phyloP scores from a whole-genome alignment of 805 yeast species.

The Wickerhamomyces alni region DNA sequence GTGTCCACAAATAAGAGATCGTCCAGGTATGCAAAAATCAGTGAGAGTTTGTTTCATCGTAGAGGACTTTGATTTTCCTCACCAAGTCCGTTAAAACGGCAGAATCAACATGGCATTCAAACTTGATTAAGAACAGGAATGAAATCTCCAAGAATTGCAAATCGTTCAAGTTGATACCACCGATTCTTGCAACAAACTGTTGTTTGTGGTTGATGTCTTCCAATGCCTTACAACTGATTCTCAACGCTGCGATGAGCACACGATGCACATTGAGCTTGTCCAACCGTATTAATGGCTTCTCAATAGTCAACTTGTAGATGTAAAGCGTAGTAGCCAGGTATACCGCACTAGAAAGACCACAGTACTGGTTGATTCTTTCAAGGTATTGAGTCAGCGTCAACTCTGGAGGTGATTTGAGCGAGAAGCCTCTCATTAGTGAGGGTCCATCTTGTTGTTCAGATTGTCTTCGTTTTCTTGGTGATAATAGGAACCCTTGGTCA shows the following conservation, averaged over 20 bases:
- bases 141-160: constrained; percentile 44
- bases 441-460: background rate
- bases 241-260: constrained; percentile 35
- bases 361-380: constrained; percentile 23
- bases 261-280: constrained; percentile 38
- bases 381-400: constrained; percentile 21
- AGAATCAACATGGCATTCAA: constrained; percentile 40
- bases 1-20: no score
- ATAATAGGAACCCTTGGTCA: background rate
- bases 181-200: constrained; percentile 38
- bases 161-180: constrained; percentile 39
- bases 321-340: constrained; percentile 22
- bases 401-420: constrained; percentile 18
- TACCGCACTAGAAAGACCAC: constrained; percentile 24
- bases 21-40: no score
- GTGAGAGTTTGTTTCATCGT: no score
- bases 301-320: constrained; percentile 18
- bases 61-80: background rate
- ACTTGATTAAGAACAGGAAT: constrained; percentile 42
- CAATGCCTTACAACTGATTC: constrained; percentile 40
- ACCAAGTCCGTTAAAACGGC: constrained; percentile 15
- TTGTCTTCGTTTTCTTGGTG: constrained; percentile 1
- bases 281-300: constrained; percentile 18
- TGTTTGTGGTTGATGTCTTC: constrained; percentile 43
- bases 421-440: constrained; percentile 19